These are phyloP conservation scores for Colletotrichum noveboracense DNA, from an alignment of 2,329 filamentous ascomycete genomes.

Conservation along the genomic window DNA sequence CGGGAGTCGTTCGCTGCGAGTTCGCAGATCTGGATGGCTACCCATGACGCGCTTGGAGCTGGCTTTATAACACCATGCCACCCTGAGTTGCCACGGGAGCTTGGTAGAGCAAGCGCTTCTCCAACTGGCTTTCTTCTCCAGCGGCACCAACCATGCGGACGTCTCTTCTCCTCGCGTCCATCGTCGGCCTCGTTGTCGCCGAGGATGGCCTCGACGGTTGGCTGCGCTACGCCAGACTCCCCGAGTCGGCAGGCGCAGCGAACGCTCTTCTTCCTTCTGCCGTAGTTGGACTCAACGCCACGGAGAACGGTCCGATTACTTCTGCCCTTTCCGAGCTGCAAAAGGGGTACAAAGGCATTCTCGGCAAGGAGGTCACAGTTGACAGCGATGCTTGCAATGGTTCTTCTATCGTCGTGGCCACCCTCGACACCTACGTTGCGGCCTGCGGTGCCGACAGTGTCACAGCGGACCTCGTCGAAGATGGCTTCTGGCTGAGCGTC, in stretches of 20 bases:
- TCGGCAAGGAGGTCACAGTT: constrained; percentile 51
- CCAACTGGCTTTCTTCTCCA: background rate
- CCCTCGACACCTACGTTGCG: constrained; percentile 25
- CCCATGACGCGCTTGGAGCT: background rate
- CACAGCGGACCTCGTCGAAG: constrained; percentile 47
- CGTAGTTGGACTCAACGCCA: constrained; percentile 60
- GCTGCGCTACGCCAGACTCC: constrained; percentile 66
- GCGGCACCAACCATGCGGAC: constrained; percentile 29
- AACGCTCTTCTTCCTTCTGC: constrained; percentile 51
- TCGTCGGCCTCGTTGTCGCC: constrained; percentile 48
- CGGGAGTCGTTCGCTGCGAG: background rate
- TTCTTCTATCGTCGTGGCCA: constrained; percentile 25
- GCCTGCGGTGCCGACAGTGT: constrained; percentile 47
- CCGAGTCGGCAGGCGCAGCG: constrained; percentile 34
- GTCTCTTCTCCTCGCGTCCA: constrained; percentile 28
- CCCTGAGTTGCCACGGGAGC: background rate
- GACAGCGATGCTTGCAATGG: background rate
- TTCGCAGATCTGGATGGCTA: constrained; percentile 1
- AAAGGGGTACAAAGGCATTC: constrained; percentile 61
- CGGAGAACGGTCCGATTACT: constrained; percentile 59
- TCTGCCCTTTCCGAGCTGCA: constrained; percentile 65
- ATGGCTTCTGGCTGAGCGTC: constrained; percentile 67
- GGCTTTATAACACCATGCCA: background rate
- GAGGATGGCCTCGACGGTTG: constrained; percentile 68
- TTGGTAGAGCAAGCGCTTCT: constrained; percentile 3